Evolutionary conservation across 2,329 filamentous ascomycete species (phyloP).

Genomic region (Fusarium domesticum): DNA sequence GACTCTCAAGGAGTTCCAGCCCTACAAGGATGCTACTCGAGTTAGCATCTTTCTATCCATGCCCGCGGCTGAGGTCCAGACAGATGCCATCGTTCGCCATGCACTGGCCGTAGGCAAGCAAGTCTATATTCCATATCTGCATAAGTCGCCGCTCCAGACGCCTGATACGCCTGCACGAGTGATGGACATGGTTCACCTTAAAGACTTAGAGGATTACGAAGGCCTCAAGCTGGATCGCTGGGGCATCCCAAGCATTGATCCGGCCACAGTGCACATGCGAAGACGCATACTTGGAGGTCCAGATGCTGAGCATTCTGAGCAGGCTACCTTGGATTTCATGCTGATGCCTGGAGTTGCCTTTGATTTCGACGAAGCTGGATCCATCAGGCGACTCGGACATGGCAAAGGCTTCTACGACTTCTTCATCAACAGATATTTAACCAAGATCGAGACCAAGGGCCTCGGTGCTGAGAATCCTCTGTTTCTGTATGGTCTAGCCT

Average conservation of each 20-base stretch:
- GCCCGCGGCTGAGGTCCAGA: constrained; percentile 83
- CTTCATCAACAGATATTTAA: constrained; percentile 73
- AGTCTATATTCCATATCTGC: constrained; percentile 89
- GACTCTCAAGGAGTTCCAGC: constrained; percentile 62
- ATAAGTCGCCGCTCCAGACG: constrained; percentile 52
- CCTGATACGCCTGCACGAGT: constrained; percentile 58
- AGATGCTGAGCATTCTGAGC: constrained; percentile 42
- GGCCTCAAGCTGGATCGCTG: constrained; percentile 75
- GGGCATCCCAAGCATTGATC: constrained; percentile 86
- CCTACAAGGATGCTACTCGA: constrained; percentile 70
- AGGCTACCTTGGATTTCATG: constrained; percentile 71
- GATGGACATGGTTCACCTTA: constrained; percentile 93
- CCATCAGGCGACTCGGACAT: constrained; percentile 78
- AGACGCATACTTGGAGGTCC: constrained; percentile 70
- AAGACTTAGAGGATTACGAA: constrained; percentile 72
- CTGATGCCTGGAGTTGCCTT: constrained; percentile 93
- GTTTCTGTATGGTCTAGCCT: constrained; percentile 70
- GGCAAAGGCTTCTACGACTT: constrained; percentile 97
- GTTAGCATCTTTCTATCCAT: constrained; percentile 92
- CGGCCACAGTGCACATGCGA: constrained; percentile 61
- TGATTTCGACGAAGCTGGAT: constrained; percentile 56
- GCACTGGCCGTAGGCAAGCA: constrained; percentile 74
- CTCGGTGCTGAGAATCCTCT: constrained; percentile 39
- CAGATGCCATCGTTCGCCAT: constrained; percentile 75
- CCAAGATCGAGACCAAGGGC: constrained; percentile 40